Evolutionary conservation across 140 eudicot species (phyloP).

Genomic region (Cichorium intybus): DNA sequence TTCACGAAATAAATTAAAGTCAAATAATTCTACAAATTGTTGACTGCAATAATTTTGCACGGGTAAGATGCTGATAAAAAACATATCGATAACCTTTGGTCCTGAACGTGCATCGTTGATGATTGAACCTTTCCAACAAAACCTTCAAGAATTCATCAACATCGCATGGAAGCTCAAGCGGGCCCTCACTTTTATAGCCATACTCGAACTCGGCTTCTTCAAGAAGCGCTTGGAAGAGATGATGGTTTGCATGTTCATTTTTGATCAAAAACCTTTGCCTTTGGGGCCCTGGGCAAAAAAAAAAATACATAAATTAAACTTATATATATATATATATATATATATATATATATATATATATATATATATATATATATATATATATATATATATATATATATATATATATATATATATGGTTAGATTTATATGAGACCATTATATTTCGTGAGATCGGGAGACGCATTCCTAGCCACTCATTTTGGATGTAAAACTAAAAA

Average conservation of each 20-base stretch:
- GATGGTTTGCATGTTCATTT: conserved; percentile 53
- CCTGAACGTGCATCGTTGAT: conserved; percentile 15
- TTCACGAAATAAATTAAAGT: neutral
- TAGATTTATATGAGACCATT: too few relatives aligned
- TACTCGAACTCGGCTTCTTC: conserved; percentile 66
- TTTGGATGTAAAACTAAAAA: too few relatives aligned
- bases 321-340: too few relatives aligned
- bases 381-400: too few relatives aligned
- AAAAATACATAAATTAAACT: too few relatives aligned
- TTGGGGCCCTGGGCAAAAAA: conserved; percentile 62
- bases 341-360: too few relatives aligned
- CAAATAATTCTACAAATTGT: neutral
- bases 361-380: too few relatives aligned
- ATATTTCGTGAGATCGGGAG: too few relatives aligned
- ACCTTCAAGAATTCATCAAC: conserved; percentile 42
- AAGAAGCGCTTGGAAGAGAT: conserved; percentile 48
- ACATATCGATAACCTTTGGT: neutral
- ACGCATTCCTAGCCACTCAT: too few relatives aligned
- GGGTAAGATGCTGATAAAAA: neutral
- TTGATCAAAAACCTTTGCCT: conserved; percentile 57
- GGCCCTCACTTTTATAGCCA: conserved; percentile 56
- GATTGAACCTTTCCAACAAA: conserved; percentile 30
- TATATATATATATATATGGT: too few relatives aligned
- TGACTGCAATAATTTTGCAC: neutral
- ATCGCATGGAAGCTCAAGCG: conserved; percentile 63